These are phyloP conservation scores for Monosporozyma aquatica DNA, from an alignment of 805 yeast species.

Conservation along the genomic window DNA sequence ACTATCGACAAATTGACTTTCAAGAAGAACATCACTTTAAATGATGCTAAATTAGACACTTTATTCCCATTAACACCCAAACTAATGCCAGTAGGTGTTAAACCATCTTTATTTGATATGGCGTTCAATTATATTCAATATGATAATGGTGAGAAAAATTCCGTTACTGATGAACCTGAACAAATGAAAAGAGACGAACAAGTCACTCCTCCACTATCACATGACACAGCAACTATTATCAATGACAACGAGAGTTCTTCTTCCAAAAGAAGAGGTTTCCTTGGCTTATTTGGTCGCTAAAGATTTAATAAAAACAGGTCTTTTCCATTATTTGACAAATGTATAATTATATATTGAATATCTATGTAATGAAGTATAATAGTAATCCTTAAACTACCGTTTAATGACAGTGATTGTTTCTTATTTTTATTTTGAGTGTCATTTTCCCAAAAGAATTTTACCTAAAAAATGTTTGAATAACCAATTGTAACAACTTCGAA, in stretches of 20 bases:
- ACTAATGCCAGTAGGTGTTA: conserved; percentile 59
- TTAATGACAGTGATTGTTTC: too few relatives aligned
- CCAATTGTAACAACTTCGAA: conserved; percentile 53
- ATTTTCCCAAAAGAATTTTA: neutral
- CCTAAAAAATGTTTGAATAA: conserved; percentile 54
- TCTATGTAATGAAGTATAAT: too few relatives aligned
- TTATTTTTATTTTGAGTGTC: too few relatives aligned
- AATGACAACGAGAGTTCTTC: neutral
- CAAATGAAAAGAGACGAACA: conserved; percentile 9
- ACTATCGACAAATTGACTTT: conserved; percentile 13
- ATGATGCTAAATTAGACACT: conserved; percentile 17
- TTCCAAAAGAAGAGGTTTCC: conserved; percentile 50
- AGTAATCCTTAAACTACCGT: too few relatives aligned
- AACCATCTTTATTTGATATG: conserved; percentile 86
- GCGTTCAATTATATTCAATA: conserved; percentile 75
- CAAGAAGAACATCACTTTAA: conserved; percentile 10
- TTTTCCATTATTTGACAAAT: too few relatives aligned
- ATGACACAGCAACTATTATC: neutral
- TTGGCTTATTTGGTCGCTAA: conserved; percentile 60
- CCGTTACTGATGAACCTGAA: neutral
- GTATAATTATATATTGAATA: too few relatives aligned
- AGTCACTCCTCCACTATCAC: conserved; percentile 9
- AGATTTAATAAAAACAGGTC: too few relatives aligned
- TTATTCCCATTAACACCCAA: conserved; percentile 29
- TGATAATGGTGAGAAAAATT: conserved; percentile 6